Conservation (phyloP, 768 basidiomycete genomes). For the Lentinula sp. region DNA sequence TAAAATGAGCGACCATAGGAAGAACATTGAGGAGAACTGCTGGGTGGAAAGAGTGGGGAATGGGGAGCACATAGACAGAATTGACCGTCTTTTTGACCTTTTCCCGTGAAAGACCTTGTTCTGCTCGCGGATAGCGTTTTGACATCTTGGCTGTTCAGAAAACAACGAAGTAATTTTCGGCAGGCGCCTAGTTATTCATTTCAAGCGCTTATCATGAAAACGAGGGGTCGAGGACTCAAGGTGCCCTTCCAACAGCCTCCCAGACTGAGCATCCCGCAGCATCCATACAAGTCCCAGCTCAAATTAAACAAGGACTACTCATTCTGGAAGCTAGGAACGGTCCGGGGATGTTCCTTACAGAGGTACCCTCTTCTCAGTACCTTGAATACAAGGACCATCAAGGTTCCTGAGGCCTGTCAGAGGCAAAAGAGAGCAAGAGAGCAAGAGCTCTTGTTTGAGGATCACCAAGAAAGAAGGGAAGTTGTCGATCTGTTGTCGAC, state of each 20-base stretch:
- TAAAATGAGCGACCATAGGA: not conserved
- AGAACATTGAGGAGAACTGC: not conserved
- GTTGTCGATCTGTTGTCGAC: too few relatives aligned
- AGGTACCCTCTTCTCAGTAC: not conserved
- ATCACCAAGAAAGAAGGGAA: too few relatives aligned
- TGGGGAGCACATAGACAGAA: not conserved
- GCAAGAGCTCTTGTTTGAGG: too few relatives aligned
- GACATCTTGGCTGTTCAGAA: not conserved
- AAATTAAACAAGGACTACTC: not conserved
- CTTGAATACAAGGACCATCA: not conserved
- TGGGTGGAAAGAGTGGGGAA: not conserved
- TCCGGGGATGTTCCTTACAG: not conserved
- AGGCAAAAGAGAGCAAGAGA: too few relatives aligned
- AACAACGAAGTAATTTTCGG: not conserved
- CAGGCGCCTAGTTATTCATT: not conserved
- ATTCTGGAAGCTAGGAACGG: not conserved
- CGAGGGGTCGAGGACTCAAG: too few relatives aligned
- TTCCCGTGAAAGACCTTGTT: not conserved
- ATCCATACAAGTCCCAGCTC: too few relatives aligned
- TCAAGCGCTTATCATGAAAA: not conserved
- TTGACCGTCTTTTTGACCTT: not conserved
- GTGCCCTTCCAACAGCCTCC: too few relatives aligned
- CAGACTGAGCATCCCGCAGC: too few relatives aligned
- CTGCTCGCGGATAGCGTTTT: not conserved
- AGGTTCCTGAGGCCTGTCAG: not conserved